These are phyloP conservation scores for Coemansia sp. DNA, from an alignment of 192 early-diverging fungal genomes.

Conservation along the genomic window DNA sequence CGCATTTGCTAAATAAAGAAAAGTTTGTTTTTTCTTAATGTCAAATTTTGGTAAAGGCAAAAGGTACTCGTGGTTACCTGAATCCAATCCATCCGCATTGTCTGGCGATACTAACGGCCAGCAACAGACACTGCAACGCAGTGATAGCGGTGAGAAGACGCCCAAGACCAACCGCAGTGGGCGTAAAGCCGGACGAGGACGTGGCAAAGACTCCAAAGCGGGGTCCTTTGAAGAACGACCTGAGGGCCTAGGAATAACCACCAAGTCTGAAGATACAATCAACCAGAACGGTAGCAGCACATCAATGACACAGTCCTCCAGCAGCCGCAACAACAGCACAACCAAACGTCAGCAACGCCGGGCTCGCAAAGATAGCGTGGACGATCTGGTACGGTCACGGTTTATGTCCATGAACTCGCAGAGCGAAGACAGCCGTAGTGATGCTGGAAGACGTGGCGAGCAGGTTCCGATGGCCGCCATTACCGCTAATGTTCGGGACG, in stretches of 20 bases:
- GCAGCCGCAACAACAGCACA: slow-evolving; percentile 8
- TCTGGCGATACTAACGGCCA: slow-evolving; percentile 27
- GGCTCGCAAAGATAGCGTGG: slow-evolving; percentile 47
- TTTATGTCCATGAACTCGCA: slow-evolving; percentile 23
- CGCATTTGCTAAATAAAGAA: slow-evolving; percentile 12
- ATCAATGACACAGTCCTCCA: neutral
- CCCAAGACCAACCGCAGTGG: slow-evolving; percentile 11
- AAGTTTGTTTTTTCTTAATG: slow-evolving; percentile 11
- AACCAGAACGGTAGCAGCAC: neutral
- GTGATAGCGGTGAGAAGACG: slow-evolving; percentile 25
- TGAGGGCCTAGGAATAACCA: neutral
- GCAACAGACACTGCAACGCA: slow-evolving; percentile 1
- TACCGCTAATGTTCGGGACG: slow-evolving; percentile 44
- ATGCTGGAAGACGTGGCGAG: slow-evolving; percentile 13
- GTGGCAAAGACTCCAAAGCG: slow-evolving; percentile 7
- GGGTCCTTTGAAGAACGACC: neutral
- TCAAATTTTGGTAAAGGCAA: slow-evolving; percentile 37
- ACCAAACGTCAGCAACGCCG: neutral
- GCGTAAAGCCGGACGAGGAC: neutral
- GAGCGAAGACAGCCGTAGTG: neutral
- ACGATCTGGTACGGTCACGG: slow-evolving; percentile 48
- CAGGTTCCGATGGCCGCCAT: slow-evolving; percentile 23
- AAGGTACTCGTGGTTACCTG: slow-evolving; percentile 54
- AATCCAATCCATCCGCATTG: slow-evolving; percentile 45
- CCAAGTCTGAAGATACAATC: neutral